These are phyloP conservation scores for Thermomucor indicae-seudaticae DNA, from an alignment of 371 early-diverging fungal species.

Conservation along the genomic window DNA sequence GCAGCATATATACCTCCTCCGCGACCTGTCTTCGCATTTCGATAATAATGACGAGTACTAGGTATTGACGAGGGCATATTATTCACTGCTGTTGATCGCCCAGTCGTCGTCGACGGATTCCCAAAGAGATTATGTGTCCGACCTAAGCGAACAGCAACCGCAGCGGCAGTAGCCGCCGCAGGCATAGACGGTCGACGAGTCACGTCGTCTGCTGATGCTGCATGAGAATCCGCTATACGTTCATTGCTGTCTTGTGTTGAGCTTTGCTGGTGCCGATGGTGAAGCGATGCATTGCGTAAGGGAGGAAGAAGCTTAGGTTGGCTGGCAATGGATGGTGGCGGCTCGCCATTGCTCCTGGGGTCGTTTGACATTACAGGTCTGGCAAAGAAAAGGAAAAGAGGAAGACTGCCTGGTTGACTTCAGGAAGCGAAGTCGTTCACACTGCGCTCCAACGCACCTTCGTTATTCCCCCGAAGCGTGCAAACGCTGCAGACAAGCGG, in stretches of 20 bases:
- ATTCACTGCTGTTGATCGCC: too few relatives aligned
- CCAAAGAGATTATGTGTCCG: conserved; percentile 3
- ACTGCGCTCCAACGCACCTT: too few relatives aligned
- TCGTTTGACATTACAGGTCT: too few relatives aligned
- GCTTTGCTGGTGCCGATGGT: neutral
- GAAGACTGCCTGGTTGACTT: too few relatives aligned
- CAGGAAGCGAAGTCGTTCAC: too few relatives aligned
- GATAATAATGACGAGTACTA: neutral
- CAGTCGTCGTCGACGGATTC: neutral
- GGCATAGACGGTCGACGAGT: conserved; percentile 4
- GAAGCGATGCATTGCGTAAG: neutral
- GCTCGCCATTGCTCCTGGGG: too few relatives aligned
- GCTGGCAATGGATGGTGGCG: neutral
- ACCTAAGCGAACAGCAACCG: conserved; percentile 8
- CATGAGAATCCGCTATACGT: neutral
- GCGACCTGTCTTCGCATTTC: neutral
- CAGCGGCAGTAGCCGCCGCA: conserved; percentile 3
- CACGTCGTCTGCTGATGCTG: neutral
- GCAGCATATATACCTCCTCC: conserved; percentile 24
- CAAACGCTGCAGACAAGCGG: too few relatives aligned
- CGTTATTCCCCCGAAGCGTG: too few relatives aligned
- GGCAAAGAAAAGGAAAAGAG: too few relatives aligned
- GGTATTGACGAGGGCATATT: neutral
- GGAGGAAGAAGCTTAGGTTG: conserved; percentile 1
- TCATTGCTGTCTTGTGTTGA: neutral